Conservation (phyloP, 768 basidiomycete genomes). For the Leccinum incarnatum region DNA sequence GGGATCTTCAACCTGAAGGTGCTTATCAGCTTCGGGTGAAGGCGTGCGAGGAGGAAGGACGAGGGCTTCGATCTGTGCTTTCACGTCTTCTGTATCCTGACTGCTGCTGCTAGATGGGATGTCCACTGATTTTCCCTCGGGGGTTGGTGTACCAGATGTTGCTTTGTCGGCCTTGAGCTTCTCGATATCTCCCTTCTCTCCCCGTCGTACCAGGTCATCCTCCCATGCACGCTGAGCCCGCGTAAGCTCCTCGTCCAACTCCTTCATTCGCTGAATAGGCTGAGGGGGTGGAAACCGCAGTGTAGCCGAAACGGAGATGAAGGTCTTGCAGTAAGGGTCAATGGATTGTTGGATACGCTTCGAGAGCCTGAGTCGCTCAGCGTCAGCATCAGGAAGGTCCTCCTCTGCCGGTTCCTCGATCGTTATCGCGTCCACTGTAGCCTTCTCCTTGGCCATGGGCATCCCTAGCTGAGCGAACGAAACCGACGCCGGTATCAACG, state of each 20-base stretch:
- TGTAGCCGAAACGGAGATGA: conserved; percentile 92
- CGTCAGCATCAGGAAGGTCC: conserved; percentile 67
- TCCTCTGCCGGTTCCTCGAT: conserved; percentile 37
- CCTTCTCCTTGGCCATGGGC: conserved; percentile 18
- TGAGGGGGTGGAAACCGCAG: conserved; percentile 91
- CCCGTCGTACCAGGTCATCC: conserved; percentile 77
- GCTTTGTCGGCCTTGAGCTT: conserved; percentile 17
- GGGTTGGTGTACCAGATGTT: conserved; percentile 29
- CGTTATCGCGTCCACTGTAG: conserved; percentile 4
- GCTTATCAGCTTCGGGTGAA: conserved; percentile 29
- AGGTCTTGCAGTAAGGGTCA: conserved; percentile 80
- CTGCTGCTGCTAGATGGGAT: conserved; percentile 5
- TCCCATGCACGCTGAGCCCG: conserved; percentile 77
- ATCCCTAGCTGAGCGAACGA: conserved; percentile 24
- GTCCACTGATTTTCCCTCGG: conserved; percentile 22
- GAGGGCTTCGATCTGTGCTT: conserved; percentile 63
- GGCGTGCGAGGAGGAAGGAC: conserved; percentile 42
- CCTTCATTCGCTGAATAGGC: conserved; percentile 83
- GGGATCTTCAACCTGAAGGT: conserved; percentile 29
- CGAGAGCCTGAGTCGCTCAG: conserved; percentile 65
- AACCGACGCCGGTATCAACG: conserved; percentile 21
- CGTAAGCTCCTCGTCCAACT: conserved; percentile 76
- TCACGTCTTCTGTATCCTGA: conserved; percentile 49
- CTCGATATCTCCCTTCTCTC: conserved; percentile 50
- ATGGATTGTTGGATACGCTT: conserved; percentile 77